phyloP scores from a whole-genome alignment of 345 rosid genomes.

The Noccaea bulbosa region DNA sequence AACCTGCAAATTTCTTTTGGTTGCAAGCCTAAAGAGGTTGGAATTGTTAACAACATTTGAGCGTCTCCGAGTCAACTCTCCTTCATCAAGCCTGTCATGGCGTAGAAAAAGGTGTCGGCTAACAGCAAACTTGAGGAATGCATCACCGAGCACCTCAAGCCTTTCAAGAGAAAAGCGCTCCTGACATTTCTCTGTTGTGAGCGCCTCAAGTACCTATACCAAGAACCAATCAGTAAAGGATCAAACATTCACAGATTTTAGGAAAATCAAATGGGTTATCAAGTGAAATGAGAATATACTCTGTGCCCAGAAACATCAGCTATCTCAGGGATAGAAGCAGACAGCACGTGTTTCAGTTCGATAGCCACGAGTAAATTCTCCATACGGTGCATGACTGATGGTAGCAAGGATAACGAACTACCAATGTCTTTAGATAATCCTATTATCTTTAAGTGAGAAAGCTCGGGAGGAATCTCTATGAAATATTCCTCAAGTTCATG shows the following conservation, averaged over 20 bases:
- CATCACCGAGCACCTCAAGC: slow-evolving; percentile 89
- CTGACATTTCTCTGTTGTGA: slow-evolving; percentile 94
- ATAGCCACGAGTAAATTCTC: slow-evolving; percentile 92
- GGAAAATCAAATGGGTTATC: slow-evolving; percentile 33
- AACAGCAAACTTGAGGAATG: slow-evolving; percentile 86
- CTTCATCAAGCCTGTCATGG: slow-evolving; percentile 80
- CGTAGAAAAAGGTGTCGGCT: slow-evolving; percentile 78
- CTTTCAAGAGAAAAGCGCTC: slow-evolving; percentile 96
- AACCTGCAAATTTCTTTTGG: slow-evolving; percentile 76
- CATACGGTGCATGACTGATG: slow-evolving; percentile 91
- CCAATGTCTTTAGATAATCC: slow-evolving; percentile 91
- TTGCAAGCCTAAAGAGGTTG: slow-evolving; percentile 71
- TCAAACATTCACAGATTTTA: slow-evolving; percentile 24
- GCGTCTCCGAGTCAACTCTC: slow-evolving; percentile 78
- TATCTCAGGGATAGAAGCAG: slow-evolving; percentile 74
- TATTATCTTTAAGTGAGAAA: slow-evolving; percentile 77
- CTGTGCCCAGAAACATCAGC: slow-evolving; percentile 66
- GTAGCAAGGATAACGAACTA: slow-evolving; percentile 83
- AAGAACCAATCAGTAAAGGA: slow-evolving; percentile 40
- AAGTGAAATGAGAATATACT: slow-evolving; percentile 52
- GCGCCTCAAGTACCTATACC: slow-evolving; percentile 81
- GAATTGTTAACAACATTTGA: slow-evolving; percentile 78
- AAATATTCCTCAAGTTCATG: slow-evolving; percentile 79
- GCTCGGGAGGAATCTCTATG: slow-evolving; percentile 81
- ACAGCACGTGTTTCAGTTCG: slow-evolving; percentile 70